phyloP scores from a whole-genome alignment of 441 rosid species.

The Populus trichocarpa region DNA sequence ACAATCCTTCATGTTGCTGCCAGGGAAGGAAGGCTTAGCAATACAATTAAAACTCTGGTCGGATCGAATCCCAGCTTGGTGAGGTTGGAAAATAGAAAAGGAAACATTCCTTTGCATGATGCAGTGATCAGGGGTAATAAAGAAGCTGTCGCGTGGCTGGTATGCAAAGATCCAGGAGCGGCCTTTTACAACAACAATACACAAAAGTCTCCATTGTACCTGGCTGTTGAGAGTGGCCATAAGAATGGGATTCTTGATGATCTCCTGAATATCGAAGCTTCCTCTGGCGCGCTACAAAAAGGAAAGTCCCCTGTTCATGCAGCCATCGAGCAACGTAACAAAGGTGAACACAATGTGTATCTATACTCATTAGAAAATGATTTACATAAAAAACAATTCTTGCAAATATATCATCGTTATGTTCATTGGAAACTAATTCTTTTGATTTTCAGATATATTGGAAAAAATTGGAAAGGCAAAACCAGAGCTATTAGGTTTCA shows the following conservation, averaged over 20 bases:
- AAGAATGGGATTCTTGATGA: not conserved
- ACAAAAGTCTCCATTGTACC: not conserved
- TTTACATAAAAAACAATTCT: not conserved
- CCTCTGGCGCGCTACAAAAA: too few relatives aligned
- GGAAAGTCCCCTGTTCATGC: not conserved
- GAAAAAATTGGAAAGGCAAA: not conserved
- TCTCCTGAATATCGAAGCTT: not conserved
- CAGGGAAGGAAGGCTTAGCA: too few relatives aligned
- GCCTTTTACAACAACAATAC: not conserved
- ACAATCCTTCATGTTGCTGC: too few relatives aligned
- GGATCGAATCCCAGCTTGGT: too few relatives aligned
- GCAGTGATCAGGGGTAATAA: not conserved
- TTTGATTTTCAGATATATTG: not conserved
- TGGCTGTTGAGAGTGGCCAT: not conserved
- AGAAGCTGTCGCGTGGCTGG: not conserved
- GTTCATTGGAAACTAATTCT: not conserved
- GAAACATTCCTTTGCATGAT: slow-evolving; percentile 1
- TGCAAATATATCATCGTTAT: not conserved
- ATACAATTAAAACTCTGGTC: too few relatives aligned
- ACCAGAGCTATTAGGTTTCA: too few relatives aligned
- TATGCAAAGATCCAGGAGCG: too few relatives aligned
- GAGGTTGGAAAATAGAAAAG: not conserved
- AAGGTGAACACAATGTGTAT: not conserved
- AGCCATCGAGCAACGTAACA: not conserved
- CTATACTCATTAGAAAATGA: not conserved